phyloP scores from a whole-genome alignment of 2,329 filamentous ascomycete species.

The Colletotrichum euphorbiae region DNA sequence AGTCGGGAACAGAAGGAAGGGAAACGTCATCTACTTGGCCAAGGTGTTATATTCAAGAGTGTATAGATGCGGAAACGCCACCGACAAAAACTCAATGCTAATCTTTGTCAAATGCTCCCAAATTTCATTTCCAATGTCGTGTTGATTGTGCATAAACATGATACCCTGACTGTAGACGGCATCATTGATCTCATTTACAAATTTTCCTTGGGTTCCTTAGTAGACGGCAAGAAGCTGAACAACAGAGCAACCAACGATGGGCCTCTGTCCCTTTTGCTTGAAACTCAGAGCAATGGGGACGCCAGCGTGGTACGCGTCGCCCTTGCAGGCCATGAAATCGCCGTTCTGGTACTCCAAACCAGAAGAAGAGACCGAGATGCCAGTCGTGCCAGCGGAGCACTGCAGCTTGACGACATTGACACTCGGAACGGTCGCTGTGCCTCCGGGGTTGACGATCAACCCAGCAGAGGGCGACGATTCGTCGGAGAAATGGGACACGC shows the following conservation, averaged over 20 bases:
- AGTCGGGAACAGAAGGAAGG: not conserved
- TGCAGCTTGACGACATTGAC: not conserved
- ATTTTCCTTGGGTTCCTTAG: not conserved
- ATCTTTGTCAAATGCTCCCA: not conserved
- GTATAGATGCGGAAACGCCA: not conserved
- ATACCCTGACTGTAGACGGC: not conserved
- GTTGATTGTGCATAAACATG: not conserved
- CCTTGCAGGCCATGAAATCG: not conserved
- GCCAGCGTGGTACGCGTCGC: not conserved
- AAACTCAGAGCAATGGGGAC: not conserved
- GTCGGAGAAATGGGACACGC: not conserved
- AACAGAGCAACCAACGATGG: conserved; percentile 1
- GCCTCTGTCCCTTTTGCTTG: conserved; percentile 14
- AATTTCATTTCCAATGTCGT: not conserved
- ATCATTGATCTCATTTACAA: not conserved
- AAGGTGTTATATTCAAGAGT: not conserved
- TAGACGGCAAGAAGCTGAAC: conserved; percentile 10
- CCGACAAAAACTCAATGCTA: not conserved
- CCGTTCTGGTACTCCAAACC: not conserved
- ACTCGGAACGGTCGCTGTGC: conserved; percentile 9
- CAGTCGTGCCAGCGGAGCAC: not conserved
- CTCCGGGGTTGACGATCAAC: not conserved
- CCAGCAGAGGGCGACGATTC: not conserved
- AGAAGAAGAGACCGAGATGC: not conserved
- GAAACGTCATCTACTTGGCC: not conserved